Percentiles rank a stretch among this genome's conserved stretches.
Evolutionary conservation across 176 grass and related monocot genomes (phyloP).

Genomic region (Rhynchospora breviuscula): DNA sequence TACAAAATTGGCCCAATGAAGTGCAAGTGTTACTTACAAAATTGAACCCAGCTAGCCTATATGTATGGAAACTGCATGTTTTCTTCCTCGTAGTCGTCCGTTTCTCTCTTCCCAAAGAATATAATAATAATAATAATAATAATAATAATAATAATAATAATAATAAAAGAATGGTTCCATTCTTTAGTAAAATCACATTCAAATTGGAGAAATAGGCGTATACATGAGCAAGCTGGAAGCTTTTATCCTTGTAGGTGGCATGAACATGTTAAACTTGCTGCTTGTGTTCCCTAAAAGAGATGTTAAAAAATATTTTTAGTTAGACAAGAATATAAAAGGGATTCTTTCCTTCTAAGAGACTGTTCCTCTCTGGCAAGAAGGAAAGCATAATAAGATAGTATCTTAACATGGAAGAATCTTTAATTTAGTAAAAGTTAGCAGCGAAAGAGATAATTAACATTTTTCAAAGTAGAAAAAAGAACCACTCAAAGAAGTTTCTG

Average conservation of each 20-base stretch:
- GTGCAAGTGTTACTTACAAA: no score
- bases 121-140: not conserved
- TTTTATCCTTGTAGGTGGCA: not conserved
- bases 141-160: not conserved
- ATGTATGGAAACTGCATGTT: not conserved
- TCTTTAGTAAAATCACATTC: not conserved
- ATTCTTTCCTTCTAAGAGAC: constrained; percentile 11
- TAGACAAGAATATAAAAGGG: not conserved
- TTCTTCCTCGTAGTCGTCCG: not conserved
- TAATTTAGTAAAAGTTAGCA: not conserved
- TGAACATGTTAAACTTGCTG: not conserved
- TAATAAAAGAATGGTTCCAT: not conserved
- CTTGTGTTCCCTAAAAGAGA: not conserved
- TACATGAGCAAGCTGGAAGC: not conserved
- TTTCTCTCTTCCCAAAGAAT: not conserved
- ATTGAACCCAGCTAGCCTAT: not conserved
- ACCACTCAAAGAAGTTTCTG: not conserved
- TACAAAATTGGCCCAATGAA: no score
- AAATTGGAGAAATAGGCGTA: not conserved
- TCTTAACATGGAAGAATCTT: constrained; percentile 2
- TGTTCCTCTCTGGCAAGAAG: not conserved
- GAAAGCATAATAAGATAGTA: not conserved
- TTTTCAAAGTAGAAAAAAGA: not conserved
- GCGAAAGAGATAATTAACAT: not conserved
- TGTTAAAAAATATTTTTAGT: not conserved